Evolutionary conservation across 495 filamentous ascomycete genomes (phyloP).

Genomic region (Parmelia sp.): DNA sequence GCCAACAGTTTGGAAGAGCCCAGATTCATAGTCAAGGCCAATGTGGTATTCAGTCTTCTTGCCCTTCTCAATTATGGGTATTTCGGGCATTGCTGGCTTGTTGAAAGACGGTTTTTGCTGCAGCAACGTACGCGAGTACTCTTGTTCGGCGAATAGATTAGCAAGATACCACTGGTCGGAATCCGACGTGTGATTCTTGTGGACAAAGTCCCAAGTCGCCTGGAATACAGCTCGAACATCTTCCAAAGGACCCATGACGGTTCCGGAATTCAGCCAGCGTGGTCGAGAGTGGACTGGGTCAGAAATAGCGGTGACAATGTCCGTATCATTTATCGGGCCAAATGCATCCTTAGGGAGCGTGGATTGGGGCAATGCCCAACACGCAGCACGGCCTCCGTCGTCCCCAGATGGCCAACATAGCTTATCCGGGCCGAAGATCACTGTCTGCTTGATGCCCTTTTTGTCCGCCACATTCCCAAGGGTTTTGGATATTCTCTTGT

Average conservation of each 20-base stretch:
- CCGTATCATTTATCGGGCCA: conserved; percentile 20
- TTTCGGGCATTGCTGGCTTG: conserved; percentile 38
- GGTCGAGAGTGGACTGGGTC: conserved; percentile 15
- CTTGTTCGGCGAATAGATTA: conserved; percentile 50
- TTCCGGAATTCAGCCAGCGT: conserved; percentile 26
- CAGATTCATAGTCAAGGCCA: conserved; percentile 31
- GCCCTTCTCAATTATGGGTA: conserved; percentile 36
- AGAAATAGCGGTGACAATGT: not conserved
- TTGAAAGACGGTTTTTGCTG: conserved; percentile 33
- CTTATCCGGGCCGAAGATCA: conserved; percentile 27
- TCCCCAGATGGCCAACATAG: conserved; percentile 25
- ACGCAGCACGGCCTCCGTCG: conserved; percentile 17
- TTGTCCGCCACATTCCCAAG: conserved; percentile 8
- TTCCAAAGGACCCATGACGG: conserved; percentile 27
- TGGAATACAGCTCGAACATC: conserved; percentile 28
- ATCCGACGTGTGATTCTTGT: conserved; percentile 18
- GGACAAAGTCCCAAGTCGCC: conserved; percentile 21
- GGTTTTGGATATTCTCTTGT: conserved; percentile 16
- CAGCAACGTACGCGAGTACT: conserved; percentile 45
- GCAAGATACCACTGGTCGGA: conserved; percentile 45
- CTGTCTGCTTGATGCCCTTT: conserved; percentile 22
- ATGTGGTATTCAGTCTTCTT: conserved; percentile 31
- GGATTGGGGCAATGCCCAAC: conserved; percentile 25
- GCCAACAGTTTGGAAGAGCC: conserved; percentile 27
- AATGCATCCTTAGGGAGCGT: conserved; percentile 22